These are phyloP conservation scores for Malania oleifera DNA, from an alignment of 164 flowering plant species.

Conservation along the genomic window DNA sequence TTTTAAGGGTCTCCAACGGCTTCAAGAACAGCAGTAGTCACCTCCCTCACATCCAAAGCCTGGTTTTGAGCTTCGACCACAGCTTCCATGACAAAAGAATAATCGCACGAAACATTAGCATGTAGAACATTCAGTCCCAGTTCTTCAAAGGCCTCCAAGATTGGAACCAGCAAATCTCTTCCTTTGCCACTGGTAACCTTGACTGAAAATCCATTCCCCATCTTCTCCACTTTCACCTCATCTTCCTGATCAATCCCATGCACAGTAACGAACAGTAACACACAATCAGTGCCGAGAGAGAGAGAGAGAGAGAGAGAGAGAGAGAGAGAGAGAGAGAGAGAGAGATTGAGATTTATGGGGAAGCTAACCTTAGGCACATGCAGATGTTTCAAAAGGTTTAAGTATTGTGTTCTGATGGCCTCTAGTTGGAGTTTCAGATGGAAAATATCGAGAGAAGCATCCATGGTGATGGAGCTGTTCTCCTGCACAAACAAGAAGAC, in stretches of 20 bases:
- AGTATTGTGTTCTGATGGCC: conserved; percentile 31
- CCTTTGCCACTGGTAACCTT: conserved; percentile 38
- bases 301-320: neutral
- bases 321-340: conserved; percentile 17
- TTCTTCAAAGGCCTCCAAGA: conserved; percentile 45
- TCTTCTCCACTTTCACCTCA: conserved; percentile 55
- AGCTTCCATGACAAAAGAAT: conserved; percentile 51
- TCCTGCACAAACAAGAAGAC: conserved; percentile 23
- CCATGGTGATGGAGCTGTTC: conserved; percentile 30
- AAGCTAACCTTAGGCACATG: conserved; percentile 18
- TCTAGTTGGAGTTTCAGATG: conserved; percentile 37
- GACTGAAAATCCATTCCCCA: conserved; percentile 28
- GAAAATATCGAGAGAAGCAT: conserved; percentile 35
- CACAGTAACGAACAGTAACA: too few relatives aligned
- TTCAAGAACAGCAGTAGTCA: conserved; percentile 28
- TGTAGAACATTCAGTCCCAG: conserved; percentile 47
- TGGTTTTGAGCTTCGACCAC: conserved; percentile 25
- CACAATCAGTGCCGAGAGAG: neutral
- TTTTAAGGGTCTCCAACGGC: conserved; percentile 22
- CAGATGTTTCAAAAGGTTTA: conserved; percentile 20
- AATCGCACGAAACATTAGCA: conserved; percentile 42
- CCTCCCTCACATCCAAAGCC: conserved; percentile 20
- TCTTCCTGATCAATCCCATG: conserved; percentile 9
- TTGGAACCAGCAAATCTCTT: conserved; percentile 35
- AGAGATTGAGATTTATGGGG: neutral